Conservation (phyloP, 345 rosid species). For the Gossypium turneri region DNA sequence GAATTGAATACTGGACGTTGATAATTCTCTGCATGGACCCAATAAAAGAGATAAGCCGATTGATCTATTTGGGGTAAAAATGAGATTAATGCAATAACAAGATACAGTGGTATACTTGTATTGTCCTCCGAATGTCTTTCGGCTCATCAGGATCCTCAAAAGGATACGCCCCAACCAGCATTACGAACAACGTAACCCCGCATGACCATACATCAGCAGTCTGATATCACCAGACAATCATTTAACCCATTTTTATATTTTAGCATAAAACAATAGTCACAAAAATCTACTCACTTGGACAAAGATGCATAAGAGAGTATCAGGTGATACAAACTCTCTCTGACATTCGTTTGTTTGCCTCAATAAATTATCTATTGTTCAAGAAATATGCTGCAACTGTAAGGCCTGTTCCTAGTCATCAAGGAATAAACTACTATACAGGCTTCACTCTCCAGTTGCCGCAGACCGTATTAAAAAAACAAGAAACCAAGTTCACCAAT, state of each 20-base stretch:
- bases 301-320: neutral
- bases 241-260: too few species aligned
- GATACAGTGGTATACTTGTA: slow-evolving; percentile 44
- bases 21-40: slow-evolving; percentile 61
- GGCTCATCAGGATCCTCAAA: slow-evolving; percentile 97
- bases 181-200: slow-evolving; percentile 88
- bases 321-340: neutral
- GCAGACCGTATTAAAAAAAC: neutral
- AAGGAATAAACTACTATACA: neutral
- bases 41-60: neutral
- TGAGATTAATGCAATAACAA: neutral
- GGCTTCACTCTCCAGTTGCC: neutral
- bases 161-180: slow-evolving; percentile 95
- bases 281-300: neutral
- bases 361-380: neutral
- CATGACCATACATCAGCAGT: slow-evolving; percentile 99
- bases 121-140: slow-evolving; percentile 76
- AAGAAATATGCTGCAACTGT: neutral
- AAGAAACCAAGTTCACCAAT: neutral
- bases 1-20: slow-evolving; percentile 80
- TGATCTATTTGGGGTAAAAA: neutral
- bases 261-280: neutral
- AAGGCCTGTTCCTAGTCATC: neutral
- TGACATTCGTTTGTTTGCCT: neutral
- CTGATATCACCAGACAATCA: slow-evolving; percentile 32